Base-by-base conservation (phyloP, 352 stramenopile genomes). In the Pythium monospermum region DNA sequence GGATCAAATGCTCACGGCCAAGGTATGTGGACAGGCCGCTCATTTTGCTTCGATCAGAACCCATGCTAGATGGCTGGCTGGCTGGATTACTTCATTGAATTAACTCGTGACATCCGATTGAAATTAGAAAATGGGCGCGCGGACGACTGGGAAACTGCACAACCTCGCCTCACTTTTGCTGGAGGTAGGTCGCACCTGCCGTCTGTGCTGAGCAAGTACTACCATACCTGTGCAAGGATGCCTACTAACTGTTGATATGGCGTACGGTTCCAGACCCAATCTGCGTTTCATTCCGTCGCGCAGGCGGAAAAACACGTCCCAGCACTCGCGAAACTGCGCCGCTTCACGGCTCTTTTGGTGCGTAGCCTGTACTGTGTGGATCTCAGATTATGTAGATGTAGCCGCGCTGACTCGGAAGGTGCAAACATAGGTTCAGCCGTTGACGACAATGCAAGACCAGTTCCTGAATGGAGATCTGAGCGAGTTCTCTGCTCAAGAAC, bases 391-490 rank as follows among this genome's bases (percentile, higher is more conserved):
- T 35, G 30, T 7, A 15, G 8, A 35, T 15, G 15, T 7, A 35
- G 8, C 13, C 36, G 12, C 36, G 16, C 36, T 41, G 11, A 21
- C 36, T 8, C 13, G 25, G 13, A 49, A 8, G 16, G 26, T 33
- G 2, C 27, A 2, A 51, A 16, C 6, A 4, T 21, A 89, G 78
- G 71, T 73, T 38, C 76, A 87, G 10, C 73, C 79, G 18, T 49
- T 90, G 4, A 33, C 68, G n/a, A 82, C 68, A 33, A 57, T 87
- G 57, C 69, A 66, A 31, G 74, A 85, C 18, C 73, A 87, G 37
- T 82, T 82, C 25, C 45, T 66, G 13, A 67, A 54, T 19, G 74
- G 74, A 23, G 66, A 50, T 36, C 49, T 91, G 18, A 48, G 44
- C 16, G 61, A 41, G 0, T 83, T 87, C 38, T 66, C 69, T 7